These are phyloP conservation scores for Casuarina equisetifolia DNA, from an alignment of 306 rosid species.

Conservation along the genomic window DNA sequence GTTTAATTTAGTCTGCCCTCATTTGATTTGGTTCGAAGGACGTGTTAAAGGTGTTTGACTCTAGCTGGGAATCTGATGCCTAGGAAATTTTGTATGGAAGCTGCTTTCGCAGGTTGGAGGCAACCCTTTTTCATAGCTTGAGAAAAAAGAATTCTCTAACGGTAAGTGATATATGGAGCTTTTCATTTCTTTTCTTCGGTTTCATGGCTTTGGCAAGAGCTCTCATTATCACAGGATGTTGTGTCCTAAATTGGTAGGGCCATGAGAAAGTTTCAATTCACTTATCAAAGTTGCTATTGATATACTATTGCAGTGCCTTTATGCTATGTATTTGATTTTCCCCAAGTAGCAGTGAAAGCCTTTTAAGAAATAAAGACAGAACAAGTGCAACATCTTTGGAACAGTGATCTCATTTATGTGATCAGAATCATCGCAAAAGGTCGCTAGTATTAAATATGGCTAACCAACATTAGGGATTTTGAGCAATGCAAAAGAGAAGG, in stretches of 20 bases:
- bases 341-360: too few species aligned
- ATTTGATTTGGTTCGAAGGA: neutral
- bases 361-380: too few species aligned
- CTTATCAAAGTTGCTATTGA: too few species aligned
- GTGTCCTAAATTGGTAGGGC: neutral
- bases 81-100: neutral
- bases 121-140: neutral
- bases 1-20: neutral
- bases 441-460: too few species aligned
- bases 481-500: slow-evolving; percentile 68
- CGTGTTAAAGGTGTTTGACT: neutral
- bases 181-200: neutral
- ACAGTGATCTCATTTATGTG: too few species aligned
- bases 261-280: too few species aligned
- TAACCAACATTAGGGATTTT: slow-evolving; percentile 32
- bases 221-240: neutral
- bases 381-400: too few species aligned
- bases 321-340: too few species aligned
- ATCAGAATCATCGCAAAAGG: too few species aligned
- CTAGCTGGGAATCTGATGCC: slow-evolving; percentile 6
- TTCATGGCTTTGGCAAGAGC: neutral
- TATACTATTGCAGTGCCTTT: too few species aligned
- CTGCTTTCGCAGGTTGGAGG: neutral
- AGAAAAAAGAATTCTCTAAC: too few species aligned
- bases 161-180: neutral